Base-by-base conservation (phyloP, 179 eudicot species). In the Beta lomatogona region DNA sequence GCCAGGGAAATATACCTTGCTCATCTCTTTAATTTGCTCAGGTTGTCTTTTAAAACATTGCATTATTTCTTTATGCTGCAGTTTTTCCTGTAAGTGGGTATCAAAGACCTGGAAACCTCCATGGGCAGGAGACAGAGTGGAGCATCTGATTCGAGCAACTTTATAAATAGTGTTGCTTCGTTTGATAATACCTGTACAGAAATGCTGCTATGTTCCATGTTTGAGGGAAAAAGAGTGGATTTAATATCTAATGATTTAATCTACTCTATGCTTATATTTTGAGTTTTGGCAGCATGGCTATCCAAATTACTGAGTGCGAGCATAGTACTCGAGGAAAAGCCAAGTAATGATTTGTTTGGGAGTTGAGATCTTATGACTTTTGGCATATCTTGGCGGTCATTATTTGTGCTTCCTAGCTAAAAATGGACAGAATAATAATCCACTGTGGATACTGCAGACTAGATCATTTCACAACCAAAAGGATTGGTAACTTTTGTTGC, bases 111-210 rank as follows among this genome's bases (percentile, higher is more conserved):
- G 72, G 57, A 31, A 68, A 76, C 78, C 84, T 75, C 59, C 70
- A 46, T 73, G 78, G 77, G 77, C 21, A 71, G 69, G 75, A 54
- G 77, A 78, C 77, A 79, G 63, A 85, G 77, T 82, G 80, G 85
- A 79, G 87, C 85, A 85, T 85, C 87, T 79, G 87, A 85, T 85
- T 79, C 87, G 31, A 76, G 71, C 60, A 19, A 48, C 83, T 82
- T 73, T 79, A 53, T 48, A 58, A 69, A 69, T 54, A 57, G 52
- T 59, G 69, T 61, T 66, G 16, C 63, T 52, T 53, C 50, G 15
- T 66, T 66, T 80, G 77, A 28, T 73, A 57, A 25, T 77, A 78
- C 64, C 54, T 84, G 80, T 36, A 3, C 75, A 80, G 81, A 69
- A 36, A 31, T 76, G 73, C 78, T 81, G 25, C 58, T 69, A 16